A percentile compares a stretch with the other conserved stretches of the same genome.
Conservation (phyloP, 169 alveolate species). For the Cryptosporidium canis region DNA sequence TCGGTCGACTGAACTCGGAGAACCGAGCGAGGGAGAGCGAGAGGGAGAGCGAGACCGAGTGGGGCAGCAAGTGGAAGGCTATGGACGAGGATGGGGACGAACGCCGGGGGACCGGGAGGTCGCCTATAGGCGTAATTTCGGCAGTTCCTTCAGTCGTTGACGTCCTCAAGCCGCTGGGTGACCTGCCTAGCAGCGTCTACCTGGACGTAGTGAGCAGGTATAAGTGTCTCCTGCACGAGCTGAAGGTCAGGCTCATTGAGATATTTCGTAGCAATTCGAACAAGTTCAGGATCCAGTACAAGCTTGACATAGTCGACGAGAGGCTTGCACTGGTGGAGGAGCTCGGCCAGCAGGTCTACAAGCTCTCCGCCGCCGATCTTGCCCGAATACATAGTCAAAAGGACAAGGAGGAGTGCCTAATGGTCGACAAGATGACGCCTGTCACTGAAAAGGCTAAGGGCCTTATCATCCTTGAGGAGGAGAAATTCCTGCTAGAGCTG, state of each 20-base stretch:
- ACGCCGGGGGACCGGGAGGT: neutral
- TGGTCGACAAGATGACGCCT: slow-evolving; percentile 39
- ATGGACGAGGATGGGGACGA: neutral
- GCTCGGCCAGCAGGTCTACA: slow-evolving; percentile 39
- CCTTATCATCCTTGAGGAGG: slow-evolving; percentile 4
- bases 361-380: slow-evolving; percentile 20
- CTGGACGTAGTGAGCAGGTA: slow-evolving; percentile 17
- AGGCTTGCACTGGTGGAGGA: slow-evolving; percentile 32
- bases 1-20: neutral
- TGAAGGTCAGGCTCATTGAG: slow-evolving; percentile 6
- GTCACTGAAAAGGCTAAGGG: slow-evolving; percentile 15
- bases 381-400: slow-evolving; percentile 8
- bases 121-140: slow-evolving; percentile 43
- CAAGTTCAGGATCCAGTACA: slow-evolving; percentile 34
- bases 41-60: neutral
- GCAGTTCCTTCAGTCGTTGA: slow-evolving; percentile 20
- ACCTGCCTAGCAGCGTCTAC: slow-evolving; percentile 15
- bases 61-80: neutral
- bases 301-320: slow-evolving; percentile 56
- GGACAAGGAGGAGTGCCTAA: slow-evolving; percentile 43
- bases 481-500: neutral
- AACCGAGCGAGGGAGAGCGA: neutral
- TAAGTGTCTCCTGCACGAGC: slow-evolving; percentile 9
- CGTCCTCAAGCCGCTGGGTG: slow-evolving; percentile 16
- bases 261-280: neutral